Conservation (phyloP, 2,329 filamentous ascomycete species). For the Falciphora oryzae region DNA sequence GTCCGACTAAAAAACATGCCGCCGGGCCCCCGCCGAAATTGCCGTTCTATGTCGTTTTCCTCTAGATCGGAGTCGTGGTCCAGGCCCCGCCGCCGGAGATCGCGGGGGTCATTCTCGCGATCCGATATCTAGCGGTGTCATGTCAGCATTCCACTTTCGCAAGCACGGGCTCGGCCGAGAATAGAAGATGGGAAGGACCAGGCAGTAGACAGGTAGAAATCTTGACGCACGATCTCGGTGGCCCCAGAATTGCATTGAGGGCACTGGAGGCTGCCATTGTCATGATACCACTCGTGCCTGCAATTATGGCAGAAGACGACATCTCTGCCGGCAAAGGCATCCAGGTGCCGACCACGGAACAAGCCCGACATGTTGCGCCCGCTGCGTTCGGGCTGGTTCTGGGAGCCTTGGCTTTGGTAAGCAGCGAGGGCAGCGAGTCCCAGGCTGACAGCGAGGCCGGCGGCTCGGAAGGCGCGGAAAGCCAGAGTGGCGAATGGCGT, state of each 20-base stretch:
- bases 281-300: slow-evolving; percentile 71
- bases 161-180: slow-evolving; percentile 10
- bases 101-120: slow-evolving; percentile 57
- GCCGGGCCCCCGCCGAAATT: slow-evolving; percentile 32
- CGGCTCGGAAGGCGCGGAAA: slow-evolving; percentile 47
- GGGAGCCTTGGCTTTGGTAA: slow-evolving; percentile 40
- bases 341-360: slow-evolving; percentile 33
- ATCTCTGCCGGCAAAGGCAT: slow-evolving; percentile 51
- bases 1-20: slow-evolving; percentile 35
- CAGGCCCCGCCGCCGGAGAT: slow-evolving; percentile 17
- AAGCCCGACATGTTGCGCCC: slow-evolving; percentile 19
- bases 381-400: slow-evolving; percentile 18
- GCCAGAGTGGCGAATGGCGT: slow-evolving; percentile 38
- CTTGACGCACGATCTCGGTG: slow-evolving; percentile 66
- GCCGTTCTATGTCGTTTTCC: slow-evolving; percentile 52
- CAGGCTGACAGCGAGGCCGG: slow-evolving; percentile 52
- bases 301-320: slow-evolving; percentile 85
- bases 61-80: slow-evolving; percentile 49
- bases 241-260: slow-evolving; percentile 73
- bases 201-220: neutral
- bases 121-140: slow-evolving; percentile 35
- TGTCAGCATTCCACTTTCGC: slow-evolving; percentile 20
- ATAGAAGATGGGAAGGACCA: neutral
- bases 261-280: slow-evolving; percentile 64
- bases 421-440: slow-evolving; percentile 52